These are phyloP conservation scores for Xylariaceae sp. DNA, from an alignment of 2,329 filamentous ascomycete species.

Conservation along the genomic window DNA sequence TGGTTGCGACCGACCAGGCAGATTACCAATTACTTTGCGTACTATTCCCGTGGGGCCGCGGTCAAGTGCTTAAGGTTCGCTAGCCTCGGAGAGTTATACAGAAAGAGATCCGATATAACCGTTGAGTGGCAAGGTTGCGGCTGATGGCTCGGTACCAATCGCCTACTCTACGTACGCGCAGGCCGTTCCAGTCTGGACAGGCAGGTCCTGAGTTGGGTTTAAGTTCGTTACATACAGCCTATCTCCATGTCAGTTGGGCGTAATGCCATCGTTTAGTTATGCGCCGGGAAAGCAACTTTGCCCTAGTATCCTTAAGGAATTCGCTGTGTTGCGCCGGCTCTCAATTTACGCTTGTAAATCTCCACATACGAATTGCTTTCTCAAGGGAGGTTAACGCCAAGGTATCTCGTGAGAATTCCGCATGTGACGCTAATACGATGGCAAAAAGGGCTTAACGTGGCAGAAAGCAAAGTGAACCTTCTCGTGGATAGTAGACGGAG, in stretches of 20 bases:
- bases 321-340: neutral
- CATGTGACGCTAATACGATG: neutral
- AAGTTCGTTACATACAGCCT: neutral
- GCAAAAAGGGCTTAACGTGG: neutral
- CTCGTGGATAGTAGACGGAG: too few species aligned
- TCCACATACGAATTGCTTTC: neutral
- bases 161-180: neutral
- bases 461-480: too few species aligned
- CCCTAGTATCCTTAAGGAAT: neutral
- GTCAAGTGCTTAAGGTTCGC: neutral
- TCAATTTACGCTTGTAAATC: neutral
- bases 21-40: constrained; percentile 1
- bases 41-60: neutral
- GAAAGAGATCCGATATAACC: neutral
- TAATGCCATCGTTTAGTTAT: neutral
- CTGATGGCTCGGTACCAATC: neutral
- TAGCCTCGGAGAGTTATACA: neutral
- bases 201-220: neutral
- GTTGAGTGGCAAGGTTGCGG: constrained; percentile 9
- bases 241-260: neutral
- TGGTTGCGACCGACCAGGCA: constrained; percentile 19
- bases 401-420: neutral
- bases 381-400: neutral
- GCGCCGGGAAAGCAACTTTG: neutral
- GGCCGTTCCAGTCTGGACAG: neutral